Evolutionary conservation across 768 basidiomycete genomes (phyloP), one percentile per base, ranked within the genome.

Genomic region (Hydnomerulius pinastri): DNA sequence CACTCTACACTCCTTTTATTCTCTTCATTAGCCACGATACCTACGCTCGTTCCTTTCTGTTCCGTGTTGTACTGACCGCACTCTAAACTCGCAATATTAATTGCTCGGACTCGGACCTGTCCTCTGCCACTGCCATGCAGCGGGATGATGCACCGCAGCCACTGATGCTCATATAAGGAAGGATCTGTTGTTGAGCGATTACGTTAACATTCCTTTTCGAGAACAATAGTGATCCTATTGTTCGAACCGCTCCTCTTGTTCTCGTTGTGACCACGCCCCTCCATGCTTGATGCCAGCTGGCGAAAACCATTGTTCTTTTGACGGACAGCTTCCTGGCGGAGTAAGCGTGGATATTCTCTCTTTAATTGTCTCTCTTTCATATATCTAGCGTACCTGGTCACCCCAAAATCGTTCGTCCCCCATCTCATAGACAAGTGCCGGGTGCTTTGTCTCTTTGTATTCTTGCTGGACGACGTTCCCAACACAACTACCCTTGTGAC

Each of bases 191-290:
- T 48, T 10, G 12, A 24, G 7, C 8, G 33, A 15, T 60, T 52
- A 62, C 37, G 43, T 62, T n/a, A 59, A 57, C 4, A 4, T 21
- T 35, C 37, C 56, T 47, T 23, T 50, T 59, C 37, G 6, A 12
- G 55, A 41, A 66, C 53, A 64, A 51, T 18, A 51, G 7, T n/a
- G 29, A 8, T 42, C 27, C 18, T 21, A 40, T 48, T 25, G 24
- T 40, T 41, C 24, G 20, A 29, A 25, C 10, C n/a, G n/a, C n/a
- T 12, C n/a, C 17, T 15, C 24, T 24, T 42, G 45, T 41, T 46
- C 25, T 55, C 42, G 33, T 46, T 3, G 23, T 44, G 20, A 18
- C 44, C 30, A 18, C 29, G 51, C n/a, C n/a, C n/a, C n/a, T n/a
- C n/a, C n/a, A n/a, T n/a, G n/a, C n/a, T n/a, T n/a, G n/a, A n/a